Evolutionary conservation across 1,139 yeast genomes (phyloP).

Genomic region (Dujonia santamariae): DNA sequence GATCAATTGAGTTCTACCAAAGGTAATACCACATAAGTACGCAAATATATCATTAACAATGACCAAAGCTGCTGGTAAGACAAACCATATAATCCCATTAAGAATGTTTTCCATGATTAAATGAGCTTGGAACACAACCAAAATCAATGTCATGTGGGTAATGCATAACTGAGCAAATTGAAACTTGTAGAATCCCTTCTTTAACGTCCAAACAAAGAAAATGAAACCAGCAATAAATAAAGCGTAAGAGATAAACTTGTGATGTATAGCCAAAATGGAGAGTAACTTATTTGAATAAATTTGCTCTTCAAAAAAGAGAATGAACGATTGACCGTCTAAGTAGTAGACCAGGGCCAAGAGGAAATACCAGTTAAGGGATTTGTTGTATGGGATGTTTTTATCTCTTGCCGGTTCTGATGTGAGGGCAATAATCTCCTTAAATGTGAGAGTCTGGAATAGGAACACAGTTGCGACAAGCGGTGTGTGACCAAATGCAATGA

Average conservation of each 20-base stretch:
- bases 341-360: conserved; percentile 79
- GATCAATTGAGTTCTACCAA: conserved; percentile 89
- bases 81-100: conserved; percentile 91
- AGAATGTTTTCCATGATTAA: conserved; percentile 86
- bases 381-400: conserved; percentile 77
- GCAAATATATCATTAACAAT: conserved; percentile 96
- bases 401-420: conserved; percentile 82
- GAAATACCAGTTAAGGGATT: conserved; percentile 87
- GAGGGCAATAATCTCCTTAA: conserved; percentile 87
- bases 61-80: conserved; percentile 87
- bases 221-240: conserved; percentile 86
- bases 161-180: conserved; percentile 93
- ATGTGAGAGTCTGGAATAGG: conserved; percentile 74
- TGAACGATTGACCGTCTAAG: conserved; percentile 81
- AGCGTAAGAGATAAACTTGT: conserved; percentile 79
- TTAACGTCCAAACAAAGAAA: conserved; percentile 83
- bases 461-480: conserved; percentile 73
- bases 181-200: conserved; percentile 84
- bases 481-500: conserved; percentile 84
- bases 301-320: conserved; percentile 52
- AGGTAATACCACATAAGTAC: conserved; percentile 93
- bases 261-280: conserved; percentile 56
- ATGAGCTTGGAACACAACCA: conserved; percentile 93
- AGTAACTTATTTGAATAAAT: conserved; percentile 43
- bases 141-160: conserved; percentile 88